Conservation (phyloP, 2,329 filamentous ascomycete species). For the Fusarium illudens region DNA sequence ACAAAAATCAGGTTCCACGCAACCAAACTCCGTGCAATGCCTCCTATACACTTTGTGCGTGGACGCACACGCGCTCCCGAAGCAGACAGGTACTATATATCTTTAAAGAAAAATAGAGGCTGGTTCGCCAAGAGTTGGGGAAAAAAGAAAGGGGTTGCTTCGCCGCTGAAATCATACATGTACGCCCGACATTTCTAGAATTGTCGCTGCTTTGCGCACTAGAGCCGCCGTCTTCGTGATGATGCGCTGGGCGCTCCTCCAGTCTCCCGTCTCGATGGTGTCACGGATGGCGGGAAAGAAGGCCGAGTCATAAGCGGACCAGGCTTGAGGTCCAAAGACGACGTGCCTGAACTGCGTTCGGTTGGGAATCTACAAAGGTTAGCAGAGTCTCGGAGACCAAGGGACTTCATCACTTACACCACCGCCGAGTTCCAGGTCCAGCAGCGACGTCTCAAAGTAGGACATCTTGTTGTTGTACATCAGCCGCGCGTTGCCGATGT, state of each 20-base stretch:
- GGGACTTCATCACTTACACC: slow-evolving; percentile 69
- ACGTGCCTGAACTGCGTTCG: slow-evolving; percentile 95
- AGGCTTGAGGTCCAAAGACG: slow-evolving; percentile 83
- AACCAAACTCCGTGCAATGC: slow-evolving; percentile 49
- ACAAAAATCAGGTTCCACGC: slow-evolving; percentile 28
- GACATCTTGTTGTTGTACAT: slow-evolving; percentile 82
- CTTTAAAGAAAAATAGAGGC: slow-evolving; percentile 30
- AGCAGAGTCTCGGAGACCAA: slow-evolving; percentile 4
- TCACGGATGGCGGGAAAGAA: slow-evolving; percentile 80
- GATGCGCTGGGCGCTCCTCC: slow-evolving; percentile 71
- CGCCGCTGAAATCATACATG: slow-evolving; percentile 31
- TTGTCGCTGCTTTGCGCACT: slow-evolving; percentile 65
- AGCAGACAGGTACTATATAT: slow-evolving; percentile 33
- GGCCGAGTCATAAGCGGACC: slow-evolving; percentile 60
- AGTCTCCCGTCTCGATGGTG: slow-evolving; percentile 75
- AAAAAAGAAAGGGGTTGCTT: slow-evolving; percentile 19
- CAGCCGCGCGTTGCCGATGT: slow-evolving; percentile 72
- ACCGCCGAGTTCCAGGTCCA: slow-evolving; percentile 76
- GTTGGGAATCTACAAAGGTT: slow-evolving; percentile 71
- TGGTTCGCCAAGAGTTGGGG: slow-evolving; percentile 21
- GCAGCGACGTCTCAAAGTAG: slow-evolving; percentile 80
- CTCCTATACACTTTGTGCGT: slow-evolving; percentile 41
- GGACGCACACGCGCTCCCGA: slow-evolving; percentile 24
- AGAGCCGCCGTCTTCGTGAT: slow-evolving; percentile 77
- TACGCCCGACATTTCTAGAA: slow-evolving; percentile 41